Evolutionary conservation across 176 grass and related monocot species (phyloP), one percentile per base, ranked within the genome.

Genomic region (Lolium multiflorum): DNA sequence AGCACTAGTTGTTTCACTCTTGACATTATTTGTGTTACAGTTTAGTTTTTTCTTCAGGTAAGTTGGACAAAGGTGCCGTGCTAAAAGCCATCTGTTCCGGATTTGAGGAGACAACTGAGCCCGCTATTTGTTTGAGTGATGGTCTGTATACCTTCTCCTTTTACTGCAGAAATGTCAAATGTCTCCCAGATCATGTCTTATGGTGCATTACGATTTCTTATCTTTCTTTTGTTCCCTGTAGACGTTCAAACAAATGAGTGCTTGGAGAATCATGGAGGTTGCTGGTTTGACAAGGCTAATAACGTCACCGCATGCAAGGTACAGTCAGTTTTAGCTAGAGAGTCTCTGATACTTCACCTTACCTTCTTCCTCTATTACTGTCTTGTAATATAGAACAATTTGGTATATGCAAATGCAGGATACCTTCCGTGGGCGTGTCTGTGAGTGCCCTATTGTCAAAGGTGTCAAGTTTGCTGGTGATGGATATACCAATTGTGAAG

Each of bases 191-290:
- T 84, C 44, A 76, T 80, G 71, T 80, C 35, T 79, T 44, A 60
- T 69, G 49, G 22, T 16, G 11, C 35, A 73, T 76, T 88, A 55
- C 68, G 31, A 35, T 35, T 35, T 35, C 31, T 35, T 35, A 35
- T 64, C 20, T 78, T 87, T 37, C 61, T 15, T 58, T 83, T 60
- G n/a, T 85, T 76, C 78, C 8, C 20, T 91, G 38, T 52, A 94
- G 95, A 97, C 39, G 68, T 97, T 81, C 83, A 97, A 91, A 94
- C 92, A 94, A 97, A 97, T 89, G 95, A 97, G 72, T 97, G 95
- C 87, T 91, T 97, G 88, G 95, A 97, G 24, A 97, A 94, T 83
- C 86, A 97, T 81, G 95, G 95, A 76, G 95, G 95, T 85, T 97
- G 95, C 86, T 97, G 95, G 95, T 14, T 65, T 51, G 92, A 97